phyloP scores from a whole-genome alignment of 305 asterid species.

The Plantago lanceolata region DNA sequence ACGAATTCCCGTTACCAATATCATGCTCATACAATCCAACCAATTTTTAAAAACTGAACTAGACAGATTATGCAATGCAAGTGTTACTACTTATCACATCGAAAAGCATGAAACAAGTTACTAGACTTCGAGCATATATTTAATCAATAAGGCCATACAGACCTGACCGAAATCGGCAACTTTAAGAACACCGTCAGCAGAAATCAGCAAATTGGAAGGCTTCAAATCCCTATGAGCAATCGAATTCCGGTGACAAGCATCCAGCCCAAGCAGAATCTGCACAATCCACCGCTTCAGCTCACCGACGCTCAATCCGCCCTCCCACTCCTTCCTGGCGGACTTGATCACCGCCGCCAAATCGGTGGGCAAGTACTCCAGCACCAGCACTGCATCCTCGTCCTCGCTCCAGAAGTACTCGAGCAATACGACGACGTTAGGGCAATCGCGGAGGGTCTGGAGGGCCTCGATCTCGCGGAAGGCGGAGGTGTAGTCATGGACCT shows the following conservation, averaged over 20 bases:
- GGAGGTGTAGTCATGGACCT: conserved; percentile 86
- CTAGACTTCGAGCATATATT: background rate
- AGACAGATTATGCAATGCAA: too few relatives aligned
- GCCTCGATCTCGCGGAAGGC: conserved; percentile 85
- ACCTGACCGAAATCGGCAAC: conserved; percentile 98
- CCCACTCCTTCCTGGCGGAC: conserved; percentile 61
- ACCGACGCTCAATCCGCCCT: conserved; percentile 51
- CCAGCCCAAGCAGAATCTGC: conserved; percentile 69
- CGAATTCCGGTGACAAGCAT: conserved; percentile 73
- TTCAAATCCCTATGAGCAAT: conserved; percentile 87
- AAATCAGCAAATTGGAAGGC: conserved; percentile 83
- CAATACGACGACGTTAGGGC: conserved; percentile 65
- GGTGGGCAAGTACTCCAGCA: conserved; percentile 78
- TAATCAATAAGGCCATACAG: background rate
- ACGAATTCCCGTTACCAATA: too few relatives aligned
- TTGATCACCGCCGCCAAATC: conserved; percentile 63
- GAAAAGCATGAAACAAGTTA: too few relatives aligned
- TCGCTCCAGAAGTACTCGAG: conserved; percentile 89
- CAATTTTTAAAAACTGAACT: too few relatives aligned
- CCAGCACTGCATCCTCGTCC: conserved; percentile 89
- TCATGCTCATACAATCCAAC: background rate
- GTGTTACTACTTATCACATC: too few relatives aligned
- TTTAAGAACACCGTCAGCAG: conserved; percentile 75
- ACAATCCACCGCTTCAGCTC: conserved; percentile 85
- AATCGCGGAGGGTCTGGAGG: conserved; percentile 56